Percentiles rank a stretch among this genome's conserved stretches.
Evolutionary conservation across 352 stramenopile genomes (phyloP).

Genomic region (Labyrinthula sp.): DNA sequence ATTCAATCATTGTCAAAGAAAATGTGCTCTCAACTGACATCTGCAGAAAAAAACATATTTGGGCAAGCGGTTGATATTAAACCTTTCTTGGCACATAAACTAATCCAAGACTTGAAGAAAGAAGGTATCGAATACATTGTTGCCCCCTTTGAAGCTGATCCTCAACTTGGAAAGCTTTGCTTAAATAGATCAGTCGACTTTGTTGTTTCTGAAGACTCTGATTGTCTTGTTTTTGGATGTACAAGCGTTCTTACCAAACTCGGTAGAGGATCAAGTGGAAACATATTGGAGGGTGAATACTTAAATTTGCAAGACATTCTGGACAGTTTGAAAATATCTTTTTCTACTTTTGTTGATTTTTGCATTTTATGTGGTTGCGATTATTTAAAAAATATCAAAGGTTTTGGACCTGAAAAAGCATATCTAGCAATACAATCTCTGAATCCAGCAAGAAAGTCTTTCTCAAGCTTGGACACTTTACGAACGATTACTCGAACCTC

Average conservation of each 20-base stretch:
- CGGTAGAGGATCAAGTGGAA: conserved; percentile 52
- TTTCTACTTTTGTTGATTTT: conserved; percentile 34
- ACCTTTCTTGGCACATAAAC: conserved; percentile 35
- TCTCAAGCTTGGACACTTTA: too few species aligned
- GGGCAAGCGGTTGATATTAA: conserved; percentile 38
- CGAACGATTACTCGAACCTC: too few species aligned
- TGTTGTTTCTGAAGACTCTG: conserved; percentile 86
- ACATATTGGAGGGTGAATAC: conserved; percentile 23
- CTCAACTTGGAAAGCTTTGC: conserved; percentile 78
- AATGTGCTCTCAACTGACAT: too few species aligned
- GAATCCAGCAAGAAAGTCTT: too few species aligned
- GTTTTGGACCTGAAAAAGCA: conserved; percentile 53
- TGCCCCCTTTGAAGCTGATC: conserved; percentile 88
- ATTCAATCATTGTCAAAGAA: too few species aligned
- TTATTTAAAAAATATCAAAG: conserved; percentile 51
- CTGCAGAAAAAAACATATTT: conserved; percentile 34
- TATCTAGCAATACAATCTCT: conserved; percentile 57
- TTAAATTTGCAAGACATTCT: conserved; percentile 5
- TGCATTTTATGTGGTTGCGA: conserved; percentile 64
- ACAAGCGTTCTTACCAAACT: conserved; percentile 75
- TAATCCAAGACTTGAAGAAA: conserved; percentile 36
- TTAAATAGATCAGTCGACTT: conserved; percentile 56
- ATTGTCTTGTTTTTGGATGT: conserved; percentile 79
- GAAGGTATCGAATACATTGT: conserved; percentile 63
- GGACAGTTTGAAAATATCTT: conserved; percentile 2